A percentile compares a stretch with the other conserved stretches of the same genome.
Evolutionary conservation across 495 filamentous ascomycete species (phyloP).

Genomic region (Penicillium alfredii): DNA sequence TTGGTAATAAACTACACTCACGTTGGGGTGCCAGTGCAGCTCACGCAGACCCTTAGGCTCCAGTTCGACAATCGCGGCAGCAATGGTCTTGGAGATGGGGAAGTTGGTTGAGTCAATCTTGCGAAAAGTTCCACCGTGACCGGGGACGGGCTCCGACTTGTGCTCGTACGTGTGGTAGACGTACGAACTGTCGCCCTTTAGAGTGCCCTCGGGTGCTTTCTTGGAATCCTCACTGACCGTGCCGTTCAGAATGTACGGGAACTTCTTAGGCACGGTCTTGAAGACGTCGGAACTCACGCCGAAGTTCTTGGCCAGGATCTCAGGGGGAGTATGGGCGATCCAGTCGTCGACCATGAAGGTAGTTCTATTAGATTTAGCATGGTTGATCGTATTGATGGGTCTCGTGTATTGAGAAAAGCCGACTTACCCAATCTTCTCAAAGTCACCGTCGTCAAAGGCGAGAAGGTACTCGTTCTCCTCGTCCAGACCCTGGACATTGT

Average conservation of each 20-base stretch:
- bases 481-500: constrained; percentile 52
- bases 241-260: constrained; percentile 56
- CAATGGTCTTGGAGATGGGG: constrained; percentile 53
- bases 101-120: constrained; percentile 60
- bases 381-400: too few relatives aligned
- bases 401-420: not conserved
- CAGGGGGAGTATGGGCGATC: constrained; percentile 55
- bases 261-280: constrained; percentile 46
- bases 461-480: constrained; percentile 63
- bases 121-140: constrained; percentile 51
- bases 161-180: constrained; percentile 50
- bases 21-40: constrained; percentile 65
- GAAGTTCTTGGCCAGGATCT: constrained; percentile 61
- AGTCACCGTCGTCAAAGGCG: constrained; percentile 57
- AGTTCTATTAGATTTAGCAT: constrained; percentile 37
- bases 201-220: constrained; percentile 41
- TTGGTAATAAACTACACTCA: constrained; percentile 29
- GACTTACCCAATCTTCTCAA: constrained; percentile 35
- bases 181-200: constrained; percentile 51
- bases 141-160: constrained; percentile 46
- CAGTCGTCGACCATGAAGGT: constrained; percentile 62
- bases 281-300: constrained; percentile 52
- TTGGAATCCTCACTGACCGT: constrained; percentile 45
- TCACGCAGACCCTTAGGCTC: constrained; percentile 56
- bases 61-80: constrained; percentile 53